phyloP scores from a whole-genome alignment of 352 stramenopile genomes.

The Hyaloperonospora brassicae region DNA sequence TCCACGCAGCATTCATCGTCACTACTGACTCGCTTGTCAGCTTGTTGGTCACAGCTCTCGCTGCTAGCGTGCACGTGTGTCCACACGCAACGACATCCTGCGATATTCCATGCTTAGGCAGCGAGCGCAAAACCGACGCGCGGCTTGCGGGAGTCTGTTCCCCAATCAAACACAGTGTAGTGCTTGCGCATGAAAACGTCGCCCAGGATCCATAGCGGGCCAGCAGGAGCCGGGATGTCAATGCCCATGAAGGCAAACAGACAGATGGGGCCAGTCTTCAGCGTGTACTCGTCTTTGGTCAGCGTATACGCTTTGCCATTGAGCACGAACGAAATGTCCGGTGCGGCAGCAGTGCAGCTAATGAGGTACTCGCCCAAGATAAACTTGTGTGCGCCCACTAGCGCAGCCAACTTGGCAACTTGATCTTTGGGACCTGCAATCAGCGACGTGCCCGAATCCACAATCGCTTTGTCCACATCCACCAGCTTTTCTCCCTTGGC shows the following conservation, averaged over 20 bases:
- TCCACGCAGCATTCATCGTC: too few relatives aligned
- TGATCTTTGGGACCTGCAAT: conserved; percentile 89
- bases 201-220: conserved; percentile 84
- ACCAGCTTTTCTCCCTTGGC: conserved; percentile 52
- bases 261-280: conserved; percentile 88
- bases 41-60: too few relatives aligned
- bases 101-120: conserved; percentile 24
- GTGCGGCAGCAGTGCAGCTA: conserved; percentile 84
- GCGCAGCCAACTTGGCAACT: conserved; percentile 77
- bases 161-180: conserved; percentile 92
- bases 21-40: too few relatives aligned
- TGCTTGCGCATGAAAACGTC: conserved; percentile 95
- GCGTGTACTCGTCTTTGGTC: conserved; percentile 88
- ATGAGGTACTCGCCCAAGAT: conserved; percentile 94
- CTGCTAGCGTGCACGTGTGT: too few relatives aligned
- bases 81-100: too few relatives aligned
- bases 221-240: conserved; percentile 82
- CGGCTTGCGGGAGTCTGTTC: conserved; percentile 56
- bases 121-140: conserved; percentile 82
- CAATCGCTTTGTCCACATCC: conserved; percentile 78
- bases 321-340: conserved; percentile 91
- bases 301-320: conserved; percentile 89
- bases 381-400: conserved; percentile 86
- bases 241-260: conserved; percentile 95
- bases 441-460: conserved; percentile 94